A percentile compares a stretch with the other conserved stretches of the same genome.
These are phyloP conservation scores for Melampsora americana DNA, from an alignment of 1,284 basidiomycete species.

Conservation along the genomic window DNA sequence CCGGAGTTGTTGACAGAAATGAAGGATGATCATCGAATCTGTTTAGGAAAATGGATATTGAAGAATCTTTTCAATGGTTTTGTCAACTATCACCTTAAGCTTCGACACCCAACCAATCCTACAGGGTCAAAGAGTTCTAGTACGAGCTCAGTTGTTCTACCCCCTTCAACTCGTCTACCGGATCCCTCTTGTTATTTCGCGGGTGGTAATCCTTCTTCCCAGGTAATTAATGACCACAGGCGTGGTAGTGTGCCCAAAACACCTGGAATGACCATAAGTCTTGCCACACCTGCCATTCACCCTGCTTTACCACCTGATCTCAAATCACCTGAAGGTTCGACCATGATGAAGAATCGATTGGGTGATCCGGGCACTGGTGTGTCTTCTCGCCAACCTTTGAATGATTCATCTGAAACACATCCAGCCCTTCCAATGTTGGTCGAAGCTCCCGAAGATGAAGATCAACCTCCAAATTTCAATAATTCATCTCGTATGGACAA, in stretches of 20 bases:
- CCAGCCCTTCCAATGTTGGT: conserved; percentile 26
- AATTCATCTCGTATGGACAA: too few relatives aligned
- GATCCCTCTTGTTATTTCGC: conserved; percentile 48
- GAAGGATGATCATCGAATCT: conserved; percentile 65
- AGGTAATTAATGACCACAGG: neutral
- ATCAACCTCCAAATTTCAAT: too few relatives aligned
- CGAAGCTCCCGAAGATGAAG: conserved; percentile 31
- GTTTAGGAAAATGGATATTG: conserved; percentile 52
- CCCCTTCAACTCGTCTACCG: conserved; percentile 29
- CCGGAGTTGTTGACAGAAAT: conserved; percentile 51
- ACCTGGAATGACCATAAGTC: conserved; percentile 60
- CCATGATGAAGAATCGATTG: too few relatives aligned
- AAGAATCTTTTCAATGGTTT: conserved; percentile 53
- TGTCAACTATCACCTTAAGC: conserved; percentile 44
- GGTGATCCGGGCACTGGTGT: neutral
- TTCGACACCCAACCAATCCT: conserved; percentile 26
- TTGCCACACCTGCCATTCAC: conserved; percentile 66
- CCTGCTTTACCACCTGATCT: conserved; percentile 57
- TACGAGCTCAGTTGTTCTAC: neutral
- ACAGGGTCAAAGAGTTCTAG: conserved; percentile 46
- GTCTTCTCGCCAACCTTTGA: neutral
- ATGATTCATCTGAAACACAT: neutral
- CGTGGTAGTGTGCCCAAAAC: conserved; percentile 46
- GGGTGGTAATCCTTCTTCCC: conserved; percentile 46
- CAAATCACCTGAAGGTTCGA: neutral